A percentile compares a stretch with the other conserved stretches of the same genome.
These are phyloP conservation scores for Rhizopus delemar DNA, from an alignment of 371 early-diverging fungal species.

Conservation along the genomic window DNA sequence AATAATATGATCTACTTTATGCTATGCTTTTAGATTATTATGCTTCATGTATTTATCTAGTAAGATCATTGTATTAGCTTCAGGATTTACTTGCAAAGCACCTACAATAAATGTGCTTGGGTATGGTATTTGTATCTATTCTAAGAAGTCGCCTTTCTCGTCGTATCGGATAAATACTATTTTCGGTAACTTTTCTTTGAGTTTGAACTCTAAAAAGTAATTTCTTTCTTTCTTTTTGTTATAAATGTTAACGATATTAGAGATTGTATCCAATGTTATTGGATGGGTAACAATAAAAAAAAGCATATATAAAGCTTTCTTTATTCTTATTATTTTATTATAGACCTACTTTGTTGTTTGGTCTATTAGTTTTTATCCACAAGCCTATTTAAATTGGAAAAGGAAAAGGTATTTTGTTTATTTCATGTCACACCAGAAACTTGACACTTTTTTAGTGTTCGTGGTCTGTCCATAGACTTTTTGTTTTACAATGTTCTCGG, in stretches of 20 bases:
- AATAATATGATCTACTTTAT: no score
- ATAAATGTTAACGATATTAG: neutral
- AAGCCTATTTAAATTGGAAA: constrained; percentile 35
- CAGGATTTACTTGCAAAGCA: no score
- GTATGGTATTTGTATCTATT: no score
- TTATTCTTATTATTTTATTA: neutral
- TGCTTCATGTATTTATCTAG: no score
- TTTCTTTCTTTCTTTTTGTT: constrained; percentile 1
- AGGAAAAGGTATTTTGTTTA: constrained; percentile 33
- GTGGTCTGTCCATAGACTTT: constrained; percentile 85
- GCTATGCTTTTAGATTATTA: no score
- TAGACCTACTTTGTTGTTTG: constrained; percentile 42
- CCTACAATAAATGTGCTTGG: no score
- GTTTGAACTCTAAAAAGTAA: neutral
- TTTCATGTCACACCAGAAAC: no score
- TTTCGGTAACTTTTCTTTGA: no score
- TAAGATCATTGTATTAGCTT: no score
- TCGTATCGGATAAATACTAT: no score
- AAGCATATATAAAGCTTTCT: neutral
- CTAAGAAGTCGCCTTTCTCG: no score
- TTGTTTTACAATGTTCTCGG: constrained; percentile 76
- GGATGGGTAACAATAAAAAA: constrained; percentile 26
- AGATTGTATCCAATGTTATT: constrained; percentile 22
- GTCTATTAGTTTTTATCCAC: constrained; percentile 49
- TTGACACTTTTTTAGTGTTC: constrained; percentile 43